Evolutionary conservation across 192 early-diverging fungal species (phyloP).

Genomic region (Gamsiella multidivaricata): DNA sequence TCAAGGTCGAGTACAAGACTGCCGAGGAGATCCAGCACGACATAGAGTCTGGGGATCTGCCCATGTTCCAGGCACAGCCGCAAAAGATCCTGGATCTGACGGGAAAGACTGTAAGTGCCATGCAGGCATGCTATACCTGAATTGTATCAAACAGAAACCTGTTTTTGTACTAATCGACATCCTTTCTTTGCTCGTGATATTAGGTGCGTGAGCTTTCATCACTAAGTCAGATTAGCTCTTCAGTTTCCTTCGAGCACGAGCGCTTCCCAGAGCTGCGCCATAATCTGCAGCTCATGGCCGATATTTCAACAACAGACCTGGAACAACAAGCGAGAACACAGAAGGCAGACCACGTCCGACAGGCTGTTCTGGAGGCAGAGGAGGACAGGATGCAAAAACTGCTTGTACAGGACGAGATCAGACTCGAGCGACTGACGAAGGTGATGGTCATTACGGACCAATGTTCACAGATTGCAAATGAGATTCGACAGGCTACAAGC

Average conservation of each 20-base stretch:
- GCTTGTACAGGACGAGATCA: conserved; percentile 52
- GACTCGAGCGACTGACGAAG: conserved; percentile 58
- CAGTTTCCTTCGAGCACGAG: conserved; percentile 61
- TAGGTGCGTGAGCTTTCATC: conserved; percentile 62
- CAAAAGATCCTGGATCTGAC: conserved; percentile 91
- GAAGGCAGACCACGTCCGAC: conserved; percentile 59
- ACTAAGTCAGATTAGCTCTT: conserved; percentile 60
- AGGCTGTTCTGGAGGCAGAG: conserved; percentile 56
- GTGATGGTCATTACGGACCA: conserved; percentile 60
- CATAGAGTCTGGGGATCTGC: conserved; percentile 52
- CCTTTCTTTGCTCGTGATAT: neutral
- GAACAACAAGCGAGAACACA: conserved; percentile 69
- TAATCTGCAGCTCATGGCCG: conserved; percentile 79
- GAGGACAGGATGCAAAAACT: conserved; percentile 43
- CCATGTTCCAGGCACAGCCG: conserved; percentile 47
- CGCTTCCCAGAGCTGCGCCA: conserved; percentile 82
- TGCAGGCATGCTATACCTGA: too few species aligned
- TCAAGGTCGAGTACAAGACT: conserved; percentile 75
- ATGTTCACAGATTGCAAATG: conserved; percentile 48
- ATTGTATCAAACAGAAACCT: neutral
- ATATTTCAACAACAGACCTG: conserved; percentile 76
- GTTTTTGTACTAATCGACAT: neutral
- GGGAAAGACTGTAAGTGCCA: conserved; percentile 68
- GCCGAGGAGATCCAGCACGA: conserved; percentile 78
- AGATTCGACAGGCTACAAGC: conserved; percentile 35